These are phyloP conservation scores for Suillus plorans DNA, from an alignment of 768 basidiomycete genomes.

Conservation along the genomic window DNA sequence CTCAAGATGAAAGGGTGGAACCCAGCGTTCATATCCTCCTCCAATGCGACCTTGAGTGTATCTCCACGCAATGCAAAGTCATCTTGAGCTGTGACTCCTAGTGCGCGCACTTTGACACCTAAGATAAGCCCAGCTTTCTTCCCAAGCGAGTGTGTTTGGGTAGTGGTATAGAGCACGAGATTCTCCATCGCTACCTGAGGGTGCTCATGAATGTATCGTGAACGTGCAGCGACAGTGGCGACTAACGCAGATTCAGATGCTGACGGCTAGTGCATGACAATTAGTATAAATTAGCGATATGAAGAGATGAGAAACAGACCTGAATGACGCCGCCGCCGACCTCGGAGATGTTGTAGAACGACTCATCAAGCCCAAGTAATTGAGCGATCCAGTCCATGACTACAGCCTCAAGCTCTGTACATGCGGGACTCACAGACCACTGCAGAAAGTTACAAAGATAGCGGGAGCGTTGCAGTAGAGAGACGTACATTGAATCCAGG, in stretches of 20 bases:
- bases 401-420: conserved; percentile 85
- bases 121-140: conserved; percentile 78
- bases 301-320: conserved; percentile 37
- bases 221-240: conserved; percentile 78
- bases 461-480: neutral
- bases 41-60: conserved; percentile 55
- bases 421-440: conserved; percentile 90
- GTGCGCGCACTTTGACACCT: conserved; percentile 69
- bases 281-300: neutral
- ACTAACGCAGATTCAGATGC: conserved; percentile 84
- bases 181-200: conserved; percentile 53
- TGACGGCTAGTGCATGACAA: conserved; percentile 51
- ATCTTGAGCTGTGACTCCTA: conserved; percentile 67
- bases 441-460: conserved; percentile 26
- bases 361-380: conserved; percentile 67
- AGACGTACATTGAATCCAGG: conserved; percentile 83
- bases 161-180: conserved; percentile 83
- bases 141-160: conserved; percentile 88
- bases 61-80: conserved; percentile 69
- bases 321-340: conserved; percentile 84
- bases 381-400: conserved; percentile 91
- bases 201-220: conserved; percentile 48
- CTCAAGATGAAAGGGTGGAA: conserved; percentile 79
- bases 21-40: conserved; percentile 61
- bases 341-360: conserved; percentile 65